phyloP scores from a whole-genome alignment of 441 rosid genomes.

The Mallotus repandus region DNA sequence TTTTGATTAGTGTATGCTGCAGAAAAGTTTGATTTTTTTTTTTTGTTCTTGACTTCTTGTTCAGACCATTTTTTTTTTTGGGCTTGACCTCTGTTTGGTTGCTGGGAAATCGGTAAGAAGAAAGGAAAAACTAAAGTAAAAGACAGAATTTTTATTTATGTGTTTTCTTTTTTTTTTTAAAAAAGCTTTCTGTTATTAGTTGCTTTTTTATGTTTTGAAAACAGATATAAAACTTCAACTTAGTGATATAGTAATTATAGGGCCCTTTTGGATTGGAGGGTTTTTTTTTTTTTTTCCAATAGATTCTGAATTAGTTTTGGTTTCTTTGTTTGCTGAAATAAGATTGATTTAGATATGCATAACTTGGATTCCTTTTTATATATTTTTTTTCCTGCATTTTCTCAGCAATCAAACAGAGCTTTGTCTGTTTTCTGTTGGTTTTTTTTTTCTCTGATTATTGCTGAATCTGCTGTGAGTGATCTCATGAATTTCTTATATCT shows the following conservation, averaged over 20 bases:
- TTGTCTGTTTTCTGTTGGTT: constrained; percentile 13
- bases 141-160: constrained; percentile 7
- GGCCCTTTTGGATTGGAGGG: not conserved
- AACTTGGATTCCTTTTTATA: constrained; percentile 8
- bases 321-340: constrained; percentile 9
- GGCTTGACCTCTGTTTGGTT: constrained; percentile 48
- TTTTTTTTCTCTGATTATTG: constrained; percentile 13
- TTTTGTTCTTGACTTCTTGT: not conserved
- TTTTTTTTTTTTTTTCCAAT: constrained; percentile 13
- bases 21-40: constrained; percentile 26
- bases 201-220: constrained; percentile 15
- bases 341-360: not conserved
- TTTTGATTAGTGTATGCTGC: constrained; percentile 25
- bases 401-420: constrained; percentile 26
- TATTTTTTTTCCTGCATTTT: constrained; percentile 28
- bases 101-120: constrained; percentile 51
- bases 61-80: not conserved
- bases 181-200: constrained; percentile 8
- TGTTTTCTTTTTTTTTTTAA: not conserved
- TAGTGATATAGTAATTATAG: constrained; percentile 29
- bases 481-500: not conserved
- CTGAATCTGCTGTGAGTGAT: constrained; percentile 25
- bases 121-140: constrained; percentile 8
- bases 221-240: constrained; percentile 29
- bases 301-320: constrained; percentile 17